phyloP scores from a whole-genome alignment of 2,329 filamentous ascomycete species.

The Aureobasidium sp. region DNA sequence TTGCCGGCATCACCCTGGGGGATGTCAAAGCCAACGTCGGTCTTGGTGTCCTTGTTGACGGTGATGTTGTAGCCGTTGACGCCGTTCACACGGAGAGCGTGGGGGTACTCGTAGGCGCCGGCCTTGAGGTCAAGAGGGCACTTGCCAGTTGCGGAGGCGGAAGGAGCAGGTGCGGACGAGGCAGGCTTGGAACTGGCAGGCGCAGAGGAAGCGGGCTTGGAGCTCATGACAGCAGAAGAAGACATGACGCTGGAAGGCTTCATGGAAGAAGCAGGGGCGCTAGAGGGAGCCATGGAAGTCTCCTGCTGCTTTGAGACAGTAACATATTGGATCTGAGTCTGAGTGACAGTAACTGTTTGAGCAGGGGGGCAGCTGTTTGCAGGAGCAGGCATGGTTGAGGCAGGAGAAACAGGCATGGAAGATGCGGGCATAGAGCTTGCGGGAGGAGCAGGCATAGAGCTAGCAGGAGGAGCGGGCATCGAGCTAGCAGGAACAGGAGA shows the following conservation, averaged over 20 bases:
- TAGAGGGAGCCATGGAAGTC: not conserved
- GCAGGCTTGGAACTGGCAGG: not conserved
- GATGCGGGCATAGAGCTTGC: not conserved
- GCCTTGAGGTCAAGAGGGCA: slow-evolving; percentile 13
- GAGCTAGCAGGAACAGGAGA: not conserved
- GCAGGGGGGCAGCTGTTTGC: not conserved
- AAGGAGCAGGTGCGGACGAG: not conserved
- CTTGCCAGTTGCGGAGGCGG: slow-evolving; percentile 6
- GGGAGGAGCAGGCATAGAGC: not conserved
- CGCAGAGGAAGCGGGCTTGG: not conserved
- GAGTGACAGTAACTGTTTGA: slow-evolving; percentile 3
- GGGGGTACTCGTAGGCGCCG: slow-evolving; percentile 11
- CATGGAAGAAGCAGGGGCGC: not conserved
- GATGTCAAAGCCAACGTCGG: slow-evolving; percentile 11
- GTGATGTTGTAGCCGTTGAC: slow-evolving; percentile 13
- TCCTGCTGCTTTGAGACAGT: not conserved
- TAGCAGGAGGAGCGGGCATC: not conserved
- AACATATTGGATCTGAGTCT: not conserved
- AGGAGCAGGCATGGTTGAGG: not conserved
- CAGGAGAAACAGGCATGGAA: not conserved
- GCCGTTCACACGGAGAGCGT: slow-evolving; percentile 14
- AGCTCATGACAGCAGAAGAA: not conserved
- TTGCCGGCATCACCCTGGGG: slow-evolving; percentile 11
- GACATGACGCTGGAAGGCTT: not conserved
- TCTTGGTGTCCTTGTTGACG: slow-evolving; percentile 4